Evolutionary conservation across 2,329 filamentous ascomycete genomes (phyloP).

Genomic region (Monilinia aucupariae): DNA sequence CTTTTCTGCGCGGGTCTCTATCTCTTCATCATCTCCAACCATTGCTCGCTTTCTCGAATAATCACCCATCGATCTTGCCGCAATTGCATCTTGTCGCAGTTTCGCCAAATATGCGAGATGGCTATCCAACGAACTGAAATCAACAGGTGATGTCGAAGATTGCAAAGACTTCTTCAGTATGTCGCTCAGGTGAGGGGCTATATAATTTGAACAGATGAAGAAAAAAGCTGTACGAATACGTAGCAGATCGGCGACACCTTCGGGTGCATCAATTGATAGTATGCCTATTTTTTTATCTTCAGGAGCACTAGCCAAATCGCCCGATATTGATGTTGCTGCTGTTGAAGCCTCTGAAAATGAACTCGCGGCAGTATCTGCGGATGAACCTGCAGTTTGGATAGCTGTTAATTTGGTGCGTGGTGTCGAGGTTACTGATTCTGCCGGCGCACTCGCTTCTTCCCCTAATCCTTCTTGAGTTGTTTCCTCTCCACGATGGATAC

Average conservation of each 20-base stretch:
- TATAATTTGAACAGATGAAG: conserved; percentile 46
- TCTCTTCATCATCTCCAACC: conserved; percentile 60
- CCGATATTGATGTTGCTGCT: conserved; percentile 36
- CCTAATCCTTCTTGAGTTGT: conserved; percentile 30
- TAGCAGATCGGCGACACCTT: conserved; percentile 40
- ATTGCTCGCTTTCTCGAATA: conserved; percentile 63
- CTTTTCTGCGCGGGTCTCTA: conserved; percentile 64
- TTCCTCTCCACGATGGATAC: conserved; percentile 55
- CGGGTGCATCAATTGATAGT: conserved; percentile 31
- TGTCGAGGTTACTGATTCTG: conserved; percentile 30
- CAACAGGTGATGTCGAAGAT: conserved; percentile 39
- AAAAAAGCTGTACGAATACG: conserved; percentile 44
- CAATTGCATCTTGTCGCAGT: conserved; percentile 65
- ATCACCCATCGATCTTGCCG: conserved; percentile 62
- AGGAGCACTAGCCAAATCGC: conserved; percentile 21
- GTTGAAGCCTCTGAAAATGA: conserved; percentile 39
- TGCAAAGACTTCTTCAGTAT: conserved; percentile 38
- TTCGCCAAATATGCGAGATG: conserved; percentile 63
- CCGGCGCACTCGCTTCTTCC: conserved; percentile 24
- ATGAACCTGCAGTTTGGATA: conserved; percentile 31
- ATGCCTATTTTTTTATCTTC: conserved; percentile 25
- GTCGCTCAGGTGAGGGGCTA: conserved; percentile 38
- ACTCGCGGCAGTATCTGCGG: conserved; percentile 35
- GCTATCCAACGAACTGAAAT: conserved; percentile 66
- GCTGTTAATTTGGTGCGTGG: conserved; percentile 34